phyloP scores from a whole-genome alignment of 139 green algal species.

The Astrephomene gubernaculifera region DNA sequence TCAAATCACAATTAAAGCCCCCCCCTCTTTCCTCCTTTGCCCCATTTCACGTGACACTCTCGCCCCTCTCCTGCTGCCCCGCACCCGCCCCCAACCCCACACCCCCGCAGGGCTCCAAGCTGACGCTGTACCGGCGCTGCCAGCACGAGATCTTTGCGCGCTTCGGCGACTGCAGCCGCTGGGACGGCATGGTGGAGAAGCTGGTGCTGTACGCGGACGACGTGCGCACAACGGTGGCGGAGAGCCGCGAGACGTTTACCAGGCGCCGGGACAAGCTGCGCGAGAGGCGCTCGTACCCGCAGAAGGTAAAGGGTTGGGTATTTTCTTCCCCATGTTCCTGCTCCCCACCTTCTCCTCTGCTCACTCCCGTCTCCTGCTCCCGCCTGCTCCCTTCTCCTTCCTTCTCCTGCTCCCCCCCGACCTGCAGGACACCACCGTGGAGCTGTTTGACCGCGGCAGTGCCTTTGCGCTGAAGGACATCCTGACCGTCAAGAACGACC shows the following conservation, averaged over 20 bases:
- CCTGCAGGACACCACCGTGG: conserved; percentile 55
- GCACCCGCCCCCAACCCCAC: too few species aligned
- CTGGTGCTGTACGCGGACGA: conserved; percentile 77
- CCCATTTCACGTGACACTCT: neutral
- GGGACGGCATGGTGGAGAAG: conserved; percentile 85
- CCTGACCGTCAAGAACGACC: conserved; percentile 58
- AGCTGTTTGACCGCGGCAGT: conserved; percentile 74
- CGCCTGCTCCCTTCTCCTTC: neutral
- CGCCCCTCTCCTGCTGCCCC: too few species aligned
- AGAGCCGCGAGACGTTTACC: conserved; percentile 70
- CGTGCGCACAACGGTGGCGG: conserved; percentile 53
- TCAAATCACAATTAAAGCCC: too few species aligned
- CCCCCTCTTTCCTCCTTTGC: neutral
- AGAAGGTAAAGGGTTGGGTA: conserved; percentile 43
- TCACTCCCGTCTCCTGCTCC: neutral
- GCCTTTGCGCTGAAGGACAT: conserved; percentile 74
- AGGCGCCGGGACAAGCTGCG: conserved; percentile 81
- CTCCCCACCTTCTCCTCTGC: too few species aligned
- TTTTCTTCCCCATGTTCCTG: neutral
- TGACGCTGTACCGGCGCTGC: conserved; percentile 65
- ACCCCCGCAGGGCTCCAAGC: conserved; percentile 67
- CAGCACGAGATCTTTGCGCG: conserved; percentile 84
- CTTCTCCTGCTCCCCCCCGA: neutral
- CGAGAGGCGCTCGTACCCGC: conserved; percentile 67
- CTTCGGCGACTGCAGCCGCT: conserved; percentile 85